Percentiles rank a stretch among this genome's conserved stretches.
Conservation (phyloP, 371 early-diverging fungal genomes). For the Rhizopus arrhizus region DNA sequence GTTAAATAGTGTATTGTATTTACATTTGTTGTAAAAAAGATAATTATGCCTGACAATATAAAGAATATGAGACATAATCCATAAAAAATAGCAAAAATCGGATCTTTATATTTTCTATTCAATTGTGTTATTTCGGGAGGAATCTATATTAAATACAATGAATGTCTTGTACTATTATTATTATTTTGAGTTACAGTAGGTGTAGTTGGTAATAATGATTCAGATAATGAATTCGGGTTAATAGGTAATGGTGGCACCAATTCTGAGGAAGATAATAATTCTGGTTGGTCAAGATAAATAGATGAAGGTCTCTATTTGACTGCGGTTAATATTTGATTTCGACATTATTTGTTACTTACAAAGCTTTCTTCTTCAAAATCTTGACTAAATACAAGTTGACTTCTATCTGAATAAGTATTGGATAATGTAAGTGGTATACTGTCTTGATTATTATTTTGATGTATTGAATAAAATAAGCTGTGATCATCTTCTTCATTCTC, state of each 20-base stretch:
- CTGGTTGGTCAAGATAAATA: conserved; percentile 57
- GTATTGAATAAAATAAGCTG: conserved; percentile 48
- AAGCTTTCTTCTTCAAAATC: conserved; percentile 33
- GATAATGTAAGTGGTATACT: conserved; percentile 51
- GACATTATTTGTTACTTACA: conserved; percentile 11
- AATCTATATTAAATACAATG: conserved; percentile 28
- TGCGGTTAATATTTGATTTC: not conserved
- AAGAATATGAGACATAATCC: conserved; percentile 40
- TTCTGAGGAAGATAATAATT: conserved; percentile 25
- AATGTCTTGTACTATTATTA: not conserved
- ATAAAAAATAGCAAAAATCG: conserved; percentile 56
- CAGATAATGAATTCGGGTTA: conserved; percentile 32
- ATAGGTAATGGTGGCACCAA: not conserved
- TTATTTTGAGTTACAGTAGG: conserved; percentile 33
- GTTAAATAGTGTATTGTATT: not conserved
- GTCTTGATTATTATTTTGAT: conserved; percentile 38
- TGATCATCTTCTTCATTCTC: conserved; percentile 45
- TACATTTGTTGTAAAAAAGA: conserved; percentile 60
- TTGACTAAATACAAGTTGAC: conserved; percentile 46
- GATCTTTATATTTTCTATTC: conserved; percentile 59
- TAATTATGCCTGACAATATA: conserved; percentile 48
- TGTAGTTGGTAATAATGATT: conserved; percentile 47
- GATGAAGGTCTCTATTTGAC: conserved; percentile 54
- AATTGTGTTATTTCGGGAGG: conserved; percentile 36
- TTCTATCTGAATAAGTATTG: conserved; percentile 49